phyloP scores from a whole-genome alignment of 192 early-diverging fungal genomes.

The Chytriomyces confervae region DNA sequence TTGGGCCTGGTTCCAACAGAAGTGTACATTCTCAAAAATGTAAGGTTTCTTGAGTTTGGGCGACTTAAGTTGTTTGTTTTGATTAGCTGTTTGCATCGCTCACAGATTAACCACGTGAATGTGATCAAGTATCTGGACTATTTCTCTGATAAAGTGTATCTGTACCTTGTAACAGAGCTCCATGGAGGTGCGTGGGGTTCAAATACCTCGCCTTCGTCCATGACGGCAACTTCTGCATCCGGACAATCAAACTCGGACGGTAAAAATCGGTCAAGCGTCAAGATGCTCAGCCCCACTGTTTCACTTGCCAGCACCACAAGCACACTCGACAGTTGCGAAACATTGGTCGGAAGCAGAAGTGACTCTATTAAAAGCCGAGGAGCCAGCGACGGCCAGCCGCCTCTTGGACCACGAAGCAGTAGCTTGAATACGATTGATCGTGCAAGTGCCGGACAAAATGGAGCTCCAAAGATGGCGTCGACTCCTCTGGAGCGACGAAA shows the following conservation, averaged over 20 bases:
- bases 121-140: conserved; percentile 66
- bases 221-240: neutral
- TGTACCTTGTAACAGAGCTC: conserved; percentile 56
- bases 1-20: conserved; percentile 56
- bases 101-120: conserved; percentile 56
- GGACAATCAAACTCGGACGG: too few species aligned
- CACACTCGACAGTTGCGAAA: conserved; percentile 16
- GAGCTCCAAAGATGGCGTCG: neutral
- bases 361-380: too few species aligned
- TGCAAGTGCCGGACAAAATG: neutral
- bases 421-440: neutral
- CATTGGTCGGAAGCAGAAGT: neutral
- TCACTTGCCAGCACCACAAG: conserved; percentile 10
- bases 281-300: neutral
- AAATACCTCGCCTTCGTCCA: neutral
- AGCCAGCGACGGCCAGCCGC: too few species aligned
- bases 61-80: neutral
- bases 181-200: conserved; percentile 49
- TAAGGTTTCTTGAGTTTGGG: conserved; percentile 3
- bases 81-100: conserved; percentile 2
- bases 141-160: conserved; percentile 49
- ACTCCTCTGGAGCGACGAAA: conserved; percentile 54
- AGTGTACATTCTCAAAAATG: conserved; percentile 45
- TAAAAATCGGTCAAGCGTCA: neutral
- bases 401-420: neutral